These are phyloP conservation scores for Penicillium sp. DNA, from an alignment of 2,329 filamentous ascomycete genomes.

Conservation along the genomic window DNA sequence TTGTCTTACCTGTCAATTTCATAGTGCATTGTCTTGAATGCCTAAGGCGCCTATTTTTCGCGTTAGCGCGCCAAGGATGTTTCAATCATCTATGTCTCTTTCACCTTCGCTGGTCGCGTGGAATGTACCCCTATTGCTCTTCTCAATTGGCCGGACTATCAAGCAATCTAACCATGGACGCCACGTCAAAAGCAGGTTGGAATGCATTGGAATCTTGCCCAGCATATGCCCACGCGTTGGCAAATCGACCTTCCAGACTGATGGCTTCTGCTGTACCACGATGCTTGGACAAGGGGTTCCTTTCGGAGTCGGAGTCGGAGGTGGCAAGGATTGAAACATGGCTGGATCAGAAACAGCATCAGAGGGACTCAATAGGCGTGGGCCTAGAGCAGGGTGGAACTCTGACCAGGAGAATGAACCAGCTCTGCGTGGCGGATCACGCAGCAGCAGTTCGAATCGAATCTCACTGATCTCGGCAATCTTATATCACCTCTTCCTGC, in stretches of 20 bases:
- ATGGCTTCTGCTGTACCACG: neutral
- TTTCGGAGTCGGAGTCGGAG: conserved; percentile 8
- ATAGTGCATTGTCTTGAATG: too few species aligned
- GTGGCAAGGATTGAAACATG: neutral
- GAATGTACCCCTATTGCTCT: neutral
- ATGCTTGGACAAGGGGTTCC: neutral
- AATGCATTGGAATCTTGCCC: neutral
- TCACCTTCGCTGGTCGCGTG: neutral
- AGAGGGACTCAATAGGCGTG: too few species aligned
- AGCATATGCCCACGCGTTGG: neutral
- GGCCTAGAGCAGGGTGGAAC: too few species aligned
- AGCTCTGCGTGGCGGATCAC: neutral
- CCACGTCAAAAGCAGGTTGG: neutral
- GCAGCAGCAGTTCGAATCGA: conserved; percentile 1
- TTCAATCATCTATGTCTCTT: neutral
- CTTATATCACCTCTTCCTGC: conserved; percentile 1
- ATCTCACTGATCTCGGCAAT: conserved; percentile 10
- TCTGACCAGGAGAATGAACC: neutral
- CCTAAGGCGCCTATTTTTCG: neutral
- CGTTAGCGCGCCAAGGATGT: neutral
- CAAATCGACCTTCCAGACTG: neutral
- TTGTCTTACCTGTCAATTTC: too few species aligned
- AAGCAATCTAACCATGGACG: neutral
- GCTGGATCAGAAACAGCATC: neutral
- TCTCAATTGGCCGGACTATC: neutral